A percentile compares a stretch with the other conserved stretches of the same genome.
These are phyloP conservation scores for Curvularia spicifera DNA, from an alignment of 2,329 filamentous ascomycete species.

Conservation along the genomic window DNA sequence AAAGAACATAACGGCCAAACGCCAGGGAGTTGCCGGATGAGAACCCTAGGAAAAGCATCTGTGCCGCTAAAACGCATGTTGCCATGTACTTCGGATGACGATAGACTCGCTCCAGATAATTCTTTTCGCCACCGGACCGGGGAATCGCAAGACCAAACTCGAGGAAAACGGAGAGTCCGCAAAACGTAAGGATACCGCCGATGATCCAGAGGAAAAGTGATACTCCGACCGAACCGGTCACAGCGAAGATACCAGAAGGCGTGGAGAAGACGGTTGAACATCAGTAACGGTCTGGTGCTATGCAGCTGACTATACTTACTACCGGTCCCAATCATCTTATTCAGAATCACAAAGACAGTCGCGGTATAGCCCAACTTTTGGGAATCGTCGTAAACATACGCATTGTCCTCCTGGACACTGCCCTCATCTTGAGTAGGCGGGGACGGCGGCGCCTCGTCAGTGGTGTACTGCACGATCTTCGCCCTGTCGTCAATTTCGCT, in stretches of 20 bases:
- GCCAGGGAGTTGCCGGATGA: constrained; percentile 65
- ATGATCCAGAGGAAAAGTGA: constrained; percentile 62
- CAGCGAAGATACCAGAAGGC: constrained; percentile 62
- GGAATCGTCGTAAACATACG: constrained; percentile 41
- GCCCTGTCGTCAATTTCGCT: constrained; percentile 29
- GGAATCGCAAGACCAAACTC: constrained; percentile 69
- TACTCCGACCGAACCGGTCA: constrained; percentile 62
- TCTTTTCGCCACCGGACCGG: constrained; percentile 68
- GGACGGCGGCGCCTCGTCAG: constrained; percentile 21
- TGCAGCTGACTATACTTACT: constrained; percentile 24
- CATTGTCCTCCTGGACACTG: constrained; percentile 42
- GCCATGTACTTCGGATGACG: constrained; percentile 64
- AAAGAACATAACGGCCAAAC: constrained; percentile 65
- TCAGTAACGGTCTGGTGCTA: constrained; percentile 17
- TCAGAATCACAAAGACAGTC: constrained; percentile 45
- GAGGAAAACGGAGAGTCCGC: constrained; percentile 66
- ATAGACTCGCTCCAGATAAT: constrained; percentile 70
- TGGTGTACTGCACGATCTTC: constrained; percentile 26
- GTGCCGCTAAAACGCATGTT: constrained; percentile 65
- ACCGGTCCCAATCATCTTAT: constrained; percentile 42
- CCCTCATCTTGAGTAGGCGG: constrained; percentile 30
- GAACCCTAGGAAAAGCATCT: constrained; percentile 68
- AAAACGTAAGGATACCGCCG: constrained; percentile 61
- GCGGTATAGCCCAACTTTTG: constrained; percentile 45
- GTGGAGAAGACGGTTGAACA: constrained; percentile 57